Evolutionary conservation across 2,329 filamentous ascomycete genomes (phyloP).

Genomic region (Fonsecaea nubica): DNA sequence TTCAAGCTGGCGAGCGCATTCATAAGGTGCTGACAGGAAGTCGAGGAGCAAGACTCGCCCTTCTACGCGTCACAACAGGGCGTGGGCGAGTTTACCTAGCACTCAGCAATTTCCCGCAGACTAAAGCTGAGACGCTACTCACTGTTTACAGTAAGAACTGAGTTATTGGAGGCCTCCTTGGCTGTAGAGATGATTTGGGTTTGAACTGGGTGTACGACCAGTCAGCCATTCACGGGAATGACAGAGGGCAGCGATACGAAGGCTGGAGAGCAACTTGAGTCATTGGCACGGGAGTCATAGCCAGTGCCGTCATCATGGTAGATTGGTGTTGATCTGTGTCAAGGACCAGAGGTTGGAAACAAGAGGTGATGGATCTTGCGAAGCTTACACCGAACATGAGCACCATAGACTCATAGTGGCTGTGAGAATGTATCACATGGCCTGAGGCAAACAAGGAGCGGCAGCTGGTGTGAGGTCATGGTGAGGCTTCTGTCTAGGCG

Average conservation of each 20-base stretch:
- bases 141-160: slow-evolving; percentile 11
- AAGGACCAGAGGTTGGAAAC: not conserved
- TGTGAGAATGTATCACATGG: slow-evolving; percentile 12
- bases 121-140: slow-evolving; percentile 6
- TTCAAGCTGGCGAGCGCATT: slow-evolving; percentile 5
- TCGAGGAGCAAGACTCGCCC: slow-evolving; percentile 12
- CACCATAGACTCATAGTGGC: not conserved
- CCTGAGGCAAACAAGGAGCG: not conserved
- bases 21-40: slow-evolving; percentile 3
- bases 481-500: slow-evolving; percentile 13
- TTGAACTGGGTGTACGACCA: slow-evolving; percentile 16
- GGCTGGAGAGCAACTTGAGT: not conserved
- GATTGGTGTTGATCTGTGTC: not conserved
- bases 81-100: not conserved
- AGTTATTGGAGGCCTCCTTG: slow-evolving; percentile 15
- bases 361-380: not conserved
- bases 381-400: not conserved
- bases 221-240: not conserved
- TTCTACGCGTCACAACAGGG: slow-evolving; percentile 4
- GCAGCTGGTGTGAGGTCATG: slow-evolving; percentile 21
- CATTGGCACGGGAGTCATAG: not conserved
- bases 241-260: not conserved
- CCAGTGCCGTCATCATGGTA: not conserved
- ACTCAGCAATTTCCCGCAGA: slow-evolving; percentile 7
- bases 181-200: slow-evolving; percentile 18